Conservation (phyloP, 2,329 filamentous ascomycete genomes). For the Orbilia oligospora region DNA sequence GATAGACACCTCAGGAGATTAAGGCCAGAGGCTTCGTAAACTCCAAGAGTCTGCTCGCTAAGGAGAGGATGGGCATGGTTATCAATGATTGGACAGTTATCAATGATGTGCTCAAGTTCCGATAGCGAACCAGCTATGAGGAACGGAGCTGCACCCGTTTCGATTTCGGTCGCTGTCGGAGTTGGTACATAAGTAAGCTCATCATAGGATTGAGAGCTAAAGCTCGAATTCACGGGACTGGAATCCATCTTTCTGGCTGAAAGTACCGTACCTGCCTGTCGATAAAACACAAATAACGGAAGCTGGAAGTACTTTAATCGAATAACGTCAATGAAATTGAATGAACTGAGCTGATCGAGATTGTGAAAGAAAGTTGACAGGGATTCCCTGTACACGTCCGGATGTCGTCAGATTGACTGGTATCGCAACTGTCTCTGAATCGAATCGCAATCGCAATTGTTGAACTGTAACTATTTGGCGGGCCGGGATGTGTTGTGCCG, state of each 20-base stretch:
- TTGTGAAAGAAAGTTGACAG: neutral
- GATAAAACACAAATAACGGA: no score
- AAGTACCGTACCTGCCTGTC: neutral
- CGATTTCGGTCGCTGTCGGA: neutral
- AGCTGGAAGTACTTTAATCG: no score
- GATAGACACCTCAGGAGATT: slow-evolving; percentile 76
- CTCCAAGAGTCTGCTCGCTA: slow-evolving; percentile 68
- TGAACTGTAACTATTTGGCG: no score
- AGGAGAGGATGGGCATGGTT: slow-evolving; percentile 81
- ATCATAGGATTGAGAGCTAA: neutral
- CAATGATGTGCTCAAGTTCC: slow-evolving; percentile 66
- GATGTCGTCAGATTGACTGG: slow-evolving; percentile 5
- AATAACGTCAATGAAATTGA: no score
- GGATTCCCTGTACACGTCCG: neutral
- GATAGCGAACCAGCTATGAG: slow-evolving; percentile 43
- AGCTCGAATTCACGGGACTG: neutral
- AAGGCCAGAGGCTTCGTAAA: slow-evolving; percentile 24
- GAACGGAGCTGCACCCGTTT: slow-evolving; percentile 18
- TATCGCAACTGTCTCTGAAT: neutral
- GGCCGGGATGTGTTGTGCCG: slow-evolving; percentile 12
- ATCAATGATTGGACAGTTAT: slow-evolving; percentile 77
- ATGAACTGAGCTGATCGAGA: no score
- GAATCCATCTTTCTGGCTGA: slow-evolving; percentile 5
- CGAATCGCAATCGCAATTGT: no score
- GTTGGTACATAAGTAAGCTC: neutral